Base-by-base conservation (phyloP, 2,329 filamentous ascomycete genomes). In the Colletotrichum salicis region DNA sequence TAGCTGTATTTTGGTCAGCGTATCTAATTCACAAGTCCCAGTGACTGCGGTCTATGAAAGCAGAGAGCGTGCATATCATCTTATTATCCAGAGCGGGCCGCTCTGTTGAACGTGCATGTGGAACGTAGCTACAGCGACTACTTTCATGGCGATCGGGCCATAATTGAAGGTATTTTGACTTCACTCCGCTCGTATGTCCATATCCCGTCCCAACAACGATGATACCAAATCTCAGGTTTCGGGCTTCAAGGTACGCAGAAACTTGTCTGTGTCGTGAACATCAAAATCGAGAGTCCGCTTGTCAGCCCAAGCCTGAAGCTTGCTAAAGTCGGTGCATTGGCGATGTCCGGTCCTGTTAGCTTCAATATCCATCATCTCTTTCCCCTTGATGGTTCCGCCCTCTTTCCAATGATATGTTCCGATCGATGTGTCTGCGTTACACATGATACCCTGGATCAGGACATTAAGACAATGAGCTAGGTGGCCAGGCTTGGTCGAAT, bases 381-480 rank as follows among this genome's bases (percentile, higher is more conserved):
- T 51, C 2, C 48, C 35, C 22, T 56, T 56, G 12, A 56, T 56
- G 12, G 54, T 31, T 19, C 54, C 54, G 24, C 54, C 24, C 5
- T 56, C 24, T 31, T 27, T n/a, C 54, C 27, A 56, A 27, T 56
- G 54, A 29, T 56, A 56, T 10, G 54, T 56, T 27, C 54, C 54
- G 27, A 56, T 56, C 24, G 29, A 29, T n/a, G 12, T 56, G 54
- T 56, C 54, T 31, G 54, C 54, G 24, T 56, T 56, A 13, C 54
- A 56, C 11, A 56, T 56, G 54, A 56, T 56, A 10, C 54, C 54
- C 19, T 56, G 54, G 29, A 56, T 27, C 5, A 56, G 54, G 8
- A 56, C 54, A 22, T 56, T 56, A 2, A 56, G 54, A 19, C 54
- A 56, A 27, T 56, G 54, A 27, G 54, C 54, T 56, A 56, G 22